Percentiles rank a stretch among this genome's conserved stretches.
These are phyloP conservation scores for Solanum rostratum DNA, from an alignment of 257 asterid species.

Conservation along the genomic window DNA sequence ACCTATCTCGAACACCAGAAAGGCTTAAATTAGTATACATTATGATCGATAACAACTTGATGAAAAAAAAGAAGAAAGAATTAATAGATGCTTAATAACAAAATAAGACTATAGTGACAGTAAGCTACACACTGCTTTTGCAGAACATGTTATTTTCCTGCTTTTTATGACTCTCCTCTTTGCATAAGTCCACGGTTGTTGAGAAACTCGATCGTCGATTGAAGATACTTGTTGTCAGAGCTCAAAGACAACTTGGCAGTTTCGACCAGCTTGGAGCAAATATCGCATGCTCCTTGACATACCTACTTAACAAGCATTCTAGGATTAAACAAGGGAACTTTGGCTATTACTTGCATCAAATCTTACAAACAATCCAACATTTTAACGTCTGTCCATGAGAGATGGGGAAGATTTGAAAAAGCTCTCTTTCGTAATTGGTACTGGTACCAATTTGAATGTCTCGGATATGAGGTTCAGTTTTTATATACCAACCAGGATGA, in stretches of 20 bases:
- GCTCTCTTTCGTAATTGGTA: neutral
- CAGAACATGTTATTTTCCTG: neutral
- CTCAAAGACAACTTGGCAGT: conserved; percentile 51
- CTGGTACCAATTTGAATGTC: neutral
- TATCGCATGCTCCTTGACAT: conserved; percentile 22
- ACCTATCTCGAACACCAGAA: neutral
- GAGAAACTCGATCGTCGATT: conserved; percentile 38
- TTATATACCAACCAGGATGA: neutral
- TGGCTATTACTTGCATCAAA: neutral
- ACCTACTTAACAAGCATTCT: conserved; percentile 17
- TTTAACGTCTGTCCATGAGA: neutral
- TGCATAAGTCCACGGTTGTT: neutral
- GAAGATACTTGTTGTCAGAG: conserved; percentile 37
- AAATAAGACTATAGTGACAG: neutral
- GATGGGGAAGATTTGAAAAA: neutral
- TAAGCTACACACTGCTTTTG: neutral
- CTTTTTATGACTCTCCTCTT: neutral
- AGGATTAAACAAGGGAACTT: neutral
- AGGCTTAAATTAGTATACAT: neutral
- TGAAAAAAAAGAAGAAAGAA: neutral
- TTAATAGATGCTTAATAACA: neutral
- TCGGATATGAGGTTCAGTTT: neutral
- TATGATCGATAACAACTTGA: neutral
- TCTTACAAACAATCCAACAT: neutral
- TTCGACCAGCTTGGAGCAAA: conserved; percentile 50